Base-by-base conservation (phyloP, 2,329 filamentous ascomycete species). In the Rugonectria rugulosa region DNA sequence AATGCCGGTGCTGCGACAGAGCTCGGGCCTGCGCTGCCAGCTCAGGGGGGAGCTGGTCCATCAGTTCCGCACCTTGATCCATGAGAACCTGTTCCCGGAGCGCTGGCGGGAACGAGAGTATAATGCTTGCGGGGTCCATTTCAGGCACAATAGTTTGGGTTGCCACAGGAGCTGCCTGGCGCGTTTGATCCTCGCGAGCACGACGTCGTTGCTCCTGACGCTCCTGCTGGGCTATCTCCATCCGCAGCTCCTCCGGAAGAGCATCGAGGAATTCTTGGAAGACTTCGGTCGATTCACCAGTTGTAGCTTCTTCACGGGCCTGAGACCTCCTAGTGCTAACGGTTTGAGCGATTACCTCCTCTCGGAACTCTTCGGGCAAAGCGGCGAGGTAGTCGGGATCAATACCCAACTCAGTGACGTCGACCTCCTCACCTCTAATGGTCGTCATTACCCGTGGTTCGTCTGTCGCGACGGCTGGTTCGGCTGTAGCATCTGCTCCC, bases 191-290 rank as follows among this genome's bases (percentile, higher is more conserved):
- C 67, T 96, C 91, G 48, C 92, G 89, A 68, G 96, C 90, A 40
- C 92, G 88, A 36, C 93, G 89, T 55, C 94, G 92, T 61, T 92
- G 90, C 69, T 97, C 94, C 70, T 89, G 86, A 46, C 90, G 88
- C 76, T 99, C 95, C 72, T 96, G 91, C 68, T 96, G 90, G 29
- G 96, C 86, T 60, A 99, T 88, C 71, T 99, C 96, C 61, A 90
- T 82, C 27, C 95, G 90, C 50, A 99, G 89, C 51, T 98, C 93
- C 17, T 91, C 87, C 1, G 95, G 95, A 17, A 99, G 80, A 8
- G 94, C 95, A 70, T 97, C 91, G 10, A 99, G 81, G 74, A 99
- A 99, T 68, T 97, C 93, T 62, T 91, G 90, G 73, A 92, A 94
- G 58, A 96, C 94, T 66, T 94, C 91, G 4, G 86, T 89, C 27